Evolutionary conservation across 371 early-diverging fungal genomes (phyloP), one percentile per base, ranked within the genome.

Genomic region (Mucor saturninus): DNA sequence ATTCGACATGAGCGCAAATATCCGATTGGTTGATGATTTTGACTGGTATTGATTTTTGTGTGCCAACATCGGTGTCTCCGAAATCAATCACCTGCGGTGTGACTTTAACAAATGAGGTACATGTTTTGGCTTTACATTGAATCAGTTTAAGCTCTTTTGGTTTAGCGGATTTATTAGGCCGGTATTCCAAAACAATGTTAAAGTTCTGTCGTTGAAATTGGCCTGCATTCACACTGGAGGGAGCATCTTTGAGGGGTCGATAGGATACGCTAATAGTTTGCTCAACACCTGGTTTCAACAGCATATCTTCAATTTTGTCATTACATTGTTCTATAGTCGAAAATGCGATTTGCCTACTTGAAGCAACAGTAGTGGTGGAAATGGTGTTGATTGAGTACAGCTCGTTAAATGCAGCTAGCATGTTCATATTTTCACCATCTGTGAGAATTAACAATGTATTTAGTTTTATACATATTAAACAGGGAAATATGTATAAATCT

Each of bases 31-130:
- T 98, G 42, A 81, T 76, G 28, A 98, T 87, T 31, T 78, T 75
- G 59, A 98, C 79, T 0, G 93, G 91, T 55, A 90, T 61, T 6
- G 95, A 91, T 72, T 95, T 96, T 37, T 94, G 79, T 4, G 91
- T 92, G 10, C 96, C 95, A 4, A 98, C 96, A 70, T 96, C 93
- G 0, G 95, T 93, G 63, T 95, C 92, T 37, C 98, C 98, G 81
- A 97, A 97, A 67, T 96, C 89, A 21, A 98, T 77, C 37, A 83
- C 66, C 51, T 84, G 81, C 1, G 98, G 96, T 13, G 81, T 75
- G 5, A 95, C 91, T 21, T 91, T 87, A 52, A 98, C 90, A 57
- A 96, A 87, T 0, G 98, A 95, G 0, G 97, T 98, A 67, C 98
- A 97, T 39, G 89, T 88, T 35, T 92, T 83, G 1, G 95, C 89